Conservation (phyloP, 805 yeast species). For the Kregervanrija delftensis region DNA sequence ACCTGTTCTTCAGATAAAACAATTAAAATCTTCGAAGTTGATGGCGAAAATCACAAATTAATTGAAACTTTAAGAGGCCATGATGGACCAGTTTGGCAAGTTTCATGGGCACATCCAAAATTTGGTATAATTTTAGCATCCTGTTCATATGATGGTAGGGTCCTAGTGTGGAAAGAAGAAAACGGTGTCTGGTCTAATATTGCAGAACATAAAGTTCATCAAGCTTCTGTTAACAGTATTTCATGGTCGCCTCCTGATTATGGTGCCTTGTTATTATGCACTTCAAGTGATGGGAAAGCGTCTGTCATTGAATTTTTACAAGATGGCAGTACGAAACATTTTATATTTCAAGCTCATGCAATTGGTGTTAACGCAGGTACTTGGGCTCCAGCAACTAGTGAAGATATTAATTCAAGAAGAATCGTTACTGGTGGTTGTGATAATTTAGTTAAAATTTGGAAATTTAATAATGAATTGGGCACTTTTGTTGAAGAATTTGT, state of each 20-base stretch:
- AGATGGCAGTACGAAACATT: constrained; percentile 70
- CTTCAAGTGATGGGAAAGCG: constrained; percentile 89
- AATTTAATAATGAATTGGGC: constrained; percentile 45
- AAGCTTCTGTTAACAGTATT: constrained; percentile 90
- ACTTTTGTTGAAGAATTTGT: constrained; percentile 67
- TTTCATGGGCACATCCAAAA: constrained; percentile 98
- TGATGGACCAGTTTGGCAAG: constrained; percentile 99
- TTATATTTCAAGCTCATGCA: constrained; percentile 72
- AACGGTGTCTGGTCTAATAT: constrained; percentile 82
- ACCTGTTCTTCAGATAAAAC: constrained; percentile 95
- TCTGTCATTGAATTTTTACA: constrained; percentile 88
- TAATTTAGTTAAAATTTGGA: constrained; percentile 90
- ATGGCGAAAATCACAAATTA: constrained; percentile 74
- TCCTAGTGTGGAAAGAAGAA: constrained; percentile 91
- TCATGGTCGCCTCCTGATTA: constrained; percentile 97
- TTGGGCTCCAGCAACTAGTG: constrained; percentile 71
- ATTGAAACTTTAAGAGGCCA: constrained; percentile 86
- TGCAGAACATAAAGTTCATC: constrained; percentile 81
- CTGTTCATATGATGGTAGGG: constrained; percentile 93
- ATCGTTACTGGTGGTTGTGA: constrained; percentile 95
- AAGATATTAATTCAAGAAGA: constrained; percentile 46
- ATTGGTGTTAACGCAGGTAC: constrained; percentile 92
- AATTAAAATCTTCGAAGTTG: constrained; percentile 89
- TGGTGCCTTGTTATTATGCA: constrained; percentile 85
- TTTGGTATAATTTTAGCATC: constrained; percentile 93